These are phyloP conservation scores for Beauveria asiatica DNA, from an alignment of 2,329 filamentous ascomycete species.

Conservation along the genomic window DNA sequence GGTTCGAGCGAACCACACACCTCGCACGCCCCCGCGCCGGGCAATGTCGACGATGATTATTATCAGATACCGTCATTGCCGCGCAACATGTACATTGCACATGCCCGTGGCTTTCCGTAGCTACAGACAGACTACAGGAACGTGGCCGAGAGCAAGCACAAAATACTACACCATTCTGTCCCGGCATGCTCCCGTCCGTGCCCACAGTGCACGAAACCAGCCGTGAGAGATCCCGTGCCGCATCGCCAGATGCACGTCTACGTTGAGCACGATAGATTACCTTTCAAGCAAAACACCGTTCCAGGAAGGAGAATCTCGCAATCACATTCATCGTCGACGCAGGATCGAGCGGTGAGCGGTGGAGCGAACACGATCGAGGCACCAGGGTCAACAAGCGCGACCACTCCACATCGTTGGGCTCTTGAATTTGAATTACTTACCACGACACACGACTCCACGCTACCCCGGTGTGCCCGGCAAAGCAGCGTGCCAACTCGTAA, in stretches of 20 bases:
- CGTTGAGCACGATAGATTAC: too few species aligned
- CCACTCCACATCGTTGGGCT: background rate
- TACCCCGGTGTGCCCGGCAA: background rate
- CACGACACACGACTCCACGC: background rate
- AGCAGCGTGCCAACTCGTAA: too few species aligned
- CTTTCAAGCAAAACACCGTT: background rate
- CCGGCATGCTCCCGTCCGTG: background rate
- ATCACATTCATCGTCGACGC: slow-evolving; percentile 6
- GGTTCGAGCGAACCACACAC: background rate
- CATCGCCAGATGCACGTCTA: background rate
- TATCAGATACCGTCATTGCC: background rate
- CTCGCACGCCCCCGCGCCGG: background rate
- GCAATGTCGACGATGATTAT: background rate
- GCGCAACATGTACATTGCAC: background rate
- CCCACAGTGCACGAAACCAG: background rate
- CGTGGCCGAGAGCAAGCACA: background rate
- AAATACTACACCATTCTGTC: background rate
- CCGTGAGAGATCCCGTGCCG: background rate
- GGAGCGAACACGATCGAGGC: slow-evolving; percentile 4
- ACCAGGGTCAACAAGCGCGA: background rate
- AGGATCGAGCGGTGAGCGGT: slow-evolving; percentile 10
- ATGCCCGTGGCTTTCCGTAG: too few species aligned
- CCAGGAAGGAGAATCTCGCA: background rate
- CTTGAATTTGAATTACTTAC: background rate
- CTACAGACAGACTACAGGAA: background rate